Conservation (phyloP, 768 basidiomycete species). For the Leccinum imitatum region DNA sequence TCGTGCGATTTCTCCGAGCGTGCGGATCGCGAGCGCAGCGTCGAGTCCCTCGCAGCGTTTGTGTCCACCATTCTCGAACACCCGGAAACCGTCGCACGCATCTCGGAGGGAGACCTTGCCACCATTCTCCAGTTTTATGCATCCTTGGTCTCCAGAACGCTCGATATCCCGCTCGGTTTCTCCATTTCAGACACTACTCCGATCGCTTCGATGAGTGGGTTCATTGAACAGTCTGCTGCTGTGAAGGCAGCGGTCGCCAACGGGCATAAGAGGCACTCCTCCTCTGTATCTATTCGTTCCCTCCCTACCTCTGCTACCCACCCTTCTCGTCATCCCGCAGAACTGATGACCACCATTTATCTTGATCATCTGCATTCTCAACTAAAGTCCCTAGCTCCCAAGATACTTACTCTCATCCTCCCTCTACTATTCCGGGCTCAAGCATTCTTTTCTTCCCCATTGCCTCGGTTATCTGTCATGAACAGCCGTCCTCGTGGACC, state of each 20-base stretch:
- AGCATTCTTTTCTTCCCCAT: slow-evolving; percentile 61
- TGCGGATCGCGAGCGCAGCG: slow-evolving; percentile 60
- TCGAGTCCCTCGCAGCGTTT: slow-evolving; percentile 60
- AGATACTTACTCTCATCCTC: slow-evolving; percentile 54
- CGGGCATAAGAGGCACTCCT: slow-evolving; percentile 59
- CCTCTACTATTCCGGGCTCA: slow-evolving; percentile 72
- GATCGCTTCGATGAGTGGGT: slow-evolving; percentile 32
- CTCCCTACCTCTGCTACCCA: slow-evolving; percentile 35
- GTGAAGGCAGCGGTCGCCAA: slow-evolving; percentile 25
- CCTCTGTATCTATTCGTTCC: slow-evolving; percentile 55
- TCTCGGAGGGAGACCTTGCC: slow-evolving; percentile 57
- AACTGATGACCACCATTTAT: slow-evolving; percentile 62
- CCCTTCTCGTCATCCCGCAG: slow-evolving; percentile 50
- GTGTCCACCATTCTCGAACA: slow-evolving; percentile 51
- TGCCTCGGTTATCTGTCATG: slow-evolving; percentile 65
- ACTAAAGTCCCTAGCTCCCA: slow-evolving; percentile 56
- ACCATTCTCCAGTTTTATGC: slow-evolving; percentile 63
- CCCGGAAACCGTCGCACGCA: slow-evolving; percentile 54
- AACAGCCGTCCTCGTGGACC: slow-evolving; percentile 34
- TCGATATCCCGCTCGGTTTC: slow-evolving; percentile 35
- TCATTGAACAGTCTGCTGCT: slow-evolving; percentile 30
- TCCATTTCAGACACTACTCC: slow-evolving; percentile 15
- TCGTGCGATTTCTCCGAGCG: slow-evolving; percentile 40
- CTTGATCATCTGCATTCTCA: slow-evolving; percentile 62
- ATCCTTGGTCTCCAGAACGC: slow-evolving; percentile 52